These are phyloP conservation scores for Oryza punctata DNA, from an alignment of 176 grass and related monocot species.

Conservation along the genomic window DNA sequence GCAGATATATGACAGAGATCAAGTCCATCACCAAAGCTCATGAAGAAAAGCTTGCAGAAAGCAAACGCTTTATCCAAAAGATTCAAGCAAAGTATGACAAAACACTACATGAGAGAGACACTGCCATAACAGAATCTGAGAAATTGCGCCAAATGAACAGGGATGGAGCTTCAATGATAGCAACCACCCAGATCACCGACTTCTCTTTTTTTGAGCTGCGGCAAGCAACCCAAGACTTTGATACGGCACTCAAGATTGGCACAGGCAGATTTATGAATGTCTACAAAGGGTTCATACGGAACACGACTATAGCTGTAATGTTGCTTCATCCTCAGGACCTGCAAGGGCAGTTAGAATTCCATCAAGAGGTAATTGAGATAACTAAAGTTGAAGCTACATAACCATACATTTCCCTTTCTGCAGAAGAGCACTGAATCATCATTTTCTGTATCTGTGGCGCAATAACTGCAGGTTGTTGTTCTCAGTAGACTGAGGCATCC, in stretches of 20 bases:
- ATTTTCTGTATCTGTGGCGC: constrained; percentile 8
- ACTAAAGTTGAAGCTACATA: neutral
- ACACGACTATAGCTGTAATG: constrained; percentile 66
- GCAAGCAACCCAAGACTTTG: constrained; percentile 52
- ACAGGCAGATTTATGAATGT: constrained; percentile 53
- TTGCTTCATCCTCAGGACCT: constrained; percentile 48
- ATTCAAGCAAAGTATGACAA: constrained; percentile 49
- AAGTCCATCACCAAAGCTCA: constrained; percentile 39
- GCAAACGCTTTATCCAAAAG: constrained; percentile 41
- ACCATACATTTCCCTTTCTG: neutral
- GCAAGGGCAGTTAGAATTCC: constrained; percentile 46
- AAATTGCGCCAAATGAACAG: constrained; percentile 34
- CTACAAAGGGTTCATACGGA: constrained; percentile 62
- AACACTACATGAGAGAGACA: constrained; percentile 44
- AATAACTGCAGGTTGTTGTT: constrained; percentile 54
- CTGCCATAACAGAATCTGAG: constrained; percentile 36
- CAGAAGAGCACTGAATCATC: neutral
- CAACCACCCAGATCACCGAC: constrained; percentile 25
- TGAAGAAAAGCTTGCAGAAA: constrained; percentile 50
- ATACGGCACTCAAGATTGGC: constrained; percentile 51
- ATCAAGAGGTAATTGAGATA: constrained; percentile 61
- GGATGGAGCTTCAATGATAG: neutral
- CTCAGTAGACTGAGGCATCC: constrained; percentile 72
- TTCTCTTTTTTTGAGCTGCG: constrained; percentile 57
- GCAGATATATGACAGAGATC: constrained; percentile 33